Evolutionary conservation across 495 filamentous ascomycete genomes (phyloP).

Genomic region (Aspergillus diversus): DNA sequence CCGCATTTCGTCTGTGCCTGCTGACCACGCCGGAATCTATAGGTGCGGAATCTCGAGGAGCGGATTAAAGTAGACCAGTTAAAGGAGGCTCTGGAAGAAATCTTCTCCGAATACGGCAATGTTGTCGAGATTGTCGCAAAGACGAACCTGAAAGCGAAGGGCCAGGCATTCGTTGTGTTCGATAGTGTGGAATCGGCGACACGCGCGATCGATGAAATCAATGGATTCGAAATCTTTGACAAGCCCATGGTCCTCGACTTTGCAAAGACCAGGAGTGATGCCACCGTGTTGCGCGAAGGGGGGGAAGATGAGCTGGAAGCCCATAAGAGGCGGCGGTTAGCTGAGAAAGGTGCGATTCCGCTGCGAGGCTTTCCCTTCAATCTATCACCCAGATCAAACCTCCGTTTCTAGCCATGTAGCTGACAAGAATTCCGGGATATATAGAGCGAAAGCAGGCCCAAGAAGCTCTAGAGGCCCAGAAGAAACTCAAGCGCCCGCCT

Average conservation of each 20-base stretch:
- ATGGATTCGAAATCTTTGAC: slow-evolving; percentile 92
- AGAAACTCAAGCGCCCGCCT: slow-evolving; percentile 77
- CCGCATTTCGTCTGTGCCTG: slow-evolving; percentile 24
- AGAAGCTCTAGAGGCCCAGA: slow-evolving; percentile 79
- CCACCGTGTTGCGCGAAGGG: slow-evolving; percentile 73
- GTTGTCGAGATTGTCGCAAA: slow-evolving; percentile 93
- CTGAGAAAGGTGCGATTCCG: slow-evolving; percentile 77
- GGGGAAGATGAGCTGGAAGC: slow-evolving; percentile 80
- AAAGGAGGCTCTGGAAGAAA: slow-evolving; percentile 69
- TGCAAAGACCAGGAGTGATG: slow-evolving; percentile 86
- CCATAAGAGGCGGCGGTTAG: slow-evolving; percentile 83
- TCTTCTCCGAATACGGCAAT: slow-evolving; percentile 91
- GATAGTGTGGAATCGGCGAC: slow-evolving; percentile 75
- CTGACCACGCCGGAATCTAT: slow-evolving; percentile 14
- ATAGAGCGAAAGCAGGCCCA: slow-evolving; percentile 90
- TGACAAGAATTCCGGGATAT: neutral
- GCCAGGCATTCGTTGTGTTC: slow-evolving; percentile 96
- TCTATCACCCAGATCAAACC: neutral
- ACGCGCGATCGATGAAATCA: slow-evolving; percentile 83
- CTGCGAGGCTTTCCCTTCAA: neutral
- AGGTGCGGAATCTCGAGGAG: slow-evolving; percentile 94
- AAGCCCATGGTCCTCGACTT: slow-evolving; percentile 90
- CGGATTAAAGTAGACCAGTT: slow-evolving; percentile 81
- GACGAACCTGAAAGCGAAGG: slow-evolving; percentile 87
- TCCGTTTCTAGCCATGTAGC: neutral